Conservation (phyloP, 345 rosid genomes). For the Eucalyptus curtisii region DNA sequence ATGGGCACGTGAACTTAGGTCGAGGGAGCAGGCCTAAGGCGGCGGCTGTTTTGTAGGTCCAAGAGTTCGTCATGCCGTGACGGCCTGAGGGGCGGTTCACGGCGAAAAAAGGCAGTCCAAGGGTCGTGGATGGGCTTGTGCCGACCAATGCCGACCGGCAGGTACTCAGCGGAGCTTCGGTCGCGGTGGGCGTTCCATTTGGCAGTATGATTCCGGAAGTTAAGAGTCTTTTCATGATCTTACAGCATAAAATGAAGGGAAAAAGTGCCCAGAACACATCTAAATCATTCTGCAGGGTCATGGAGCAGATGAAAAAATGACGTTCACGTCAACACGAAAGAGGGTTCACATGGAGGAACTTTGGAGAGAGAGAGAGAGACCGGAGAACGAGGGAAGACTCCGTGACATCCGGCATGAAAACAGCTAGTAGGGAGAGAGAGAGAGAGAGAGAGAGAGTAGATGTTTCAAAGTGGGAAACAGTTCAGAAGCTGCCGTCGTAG, state of each 20-base stretch:
- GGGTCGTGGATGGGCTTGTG: not conserved
- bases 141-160: not conserved
- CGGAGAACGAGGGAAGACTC: not conserved
- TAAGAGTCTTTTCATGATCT: not conserved
- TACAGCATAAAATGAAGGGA: not conserved
- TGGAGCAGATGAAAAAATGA: too few relatives aligned
- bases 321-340: too few relatives aligned
- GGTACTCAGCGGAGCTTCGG: not conserved
- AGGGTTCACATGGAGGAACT: too few relatives aligned
- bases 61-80: not conserved
- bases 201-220: not conserved
- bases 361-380: not conserved
- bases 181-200: not conserved
- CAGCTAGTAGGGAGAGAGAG: not conserved
- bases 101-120: not conserved
- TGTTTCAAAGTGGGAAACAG: not conserved
- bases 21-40: not conserved
- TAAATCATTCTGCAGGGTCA: accelerated
- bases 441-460: not conserved
- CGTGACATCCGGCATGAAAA: not conserved
- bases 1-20: not conserved
- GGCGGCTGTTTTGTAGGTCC: not conserved
- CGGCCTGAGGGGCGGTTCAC: not conserved
- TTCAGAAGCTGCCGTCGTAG: not conserved
- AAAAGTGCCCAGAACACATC: not conserved